Conservation (phyloP, 176 grass and related monocot genomes). For the Guadua angustifolia region DNA sequence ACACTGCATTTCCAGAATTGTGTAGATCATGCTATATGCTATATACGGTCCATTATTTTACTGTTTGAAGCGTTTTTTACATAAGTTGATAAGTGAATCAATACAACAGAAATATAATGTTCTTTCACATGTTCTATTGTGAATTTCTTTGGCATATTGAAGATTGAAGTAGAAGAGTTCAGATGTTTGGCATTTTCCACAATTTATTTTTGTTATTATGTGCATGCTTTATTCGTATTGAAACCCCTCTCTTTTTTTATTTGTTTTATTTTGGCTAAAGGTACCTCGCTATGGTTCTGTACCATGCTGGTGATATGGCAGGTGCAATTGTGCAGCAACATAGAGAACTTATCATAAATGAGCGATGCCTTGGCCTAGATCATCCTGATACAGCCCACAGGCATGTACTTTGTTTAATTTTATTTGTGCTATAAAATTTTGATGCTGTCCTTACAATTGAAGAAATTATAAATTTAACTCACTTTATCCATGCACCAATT, state of each 20-base stretch:
- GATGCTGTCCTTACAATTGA: neutral
- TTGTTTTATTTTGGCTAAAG: conserved; percentile 48
- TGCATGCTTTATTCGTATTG: neutral
- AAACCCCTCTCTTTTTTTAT: neutral
- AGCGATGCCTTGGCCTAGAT: conserved; percentile 93
- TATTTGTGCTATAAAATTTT: neutral
- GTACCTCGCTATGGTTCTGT: conserved; percentile 94
- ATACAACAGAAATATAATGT: neutral
- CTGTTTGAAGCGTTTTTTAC: neutral
- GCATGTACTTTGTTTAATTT: conserved; percentile 20
- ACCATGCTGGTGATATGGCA: conserved; percentile 87
- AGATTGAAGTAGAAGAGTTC: neutral
- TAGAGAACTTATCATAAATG: conserved; percentile 97
- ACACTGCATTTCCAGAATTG: neutral
- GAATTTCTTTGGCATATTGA: neutral
- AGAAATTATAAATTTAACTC: neutral
- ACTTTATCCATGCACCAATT: neutral
- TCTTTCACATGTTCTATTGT: neutral
- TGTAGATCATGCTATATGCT: conserved; percentile 5
- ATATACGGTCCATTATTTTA: neutral
- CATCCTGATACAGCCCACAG: conserved; percentile 99
- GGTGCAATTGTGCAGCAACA: conserved; percentile 98
- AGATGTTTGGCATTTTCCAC: neutral
- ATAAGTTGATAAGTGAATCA: neutral
- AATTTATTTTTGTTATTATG: conserved; percentile 19